phyloP scores from a whole-genome alignment of 306 rosid genomes.

The Senna siamea region DNA sequence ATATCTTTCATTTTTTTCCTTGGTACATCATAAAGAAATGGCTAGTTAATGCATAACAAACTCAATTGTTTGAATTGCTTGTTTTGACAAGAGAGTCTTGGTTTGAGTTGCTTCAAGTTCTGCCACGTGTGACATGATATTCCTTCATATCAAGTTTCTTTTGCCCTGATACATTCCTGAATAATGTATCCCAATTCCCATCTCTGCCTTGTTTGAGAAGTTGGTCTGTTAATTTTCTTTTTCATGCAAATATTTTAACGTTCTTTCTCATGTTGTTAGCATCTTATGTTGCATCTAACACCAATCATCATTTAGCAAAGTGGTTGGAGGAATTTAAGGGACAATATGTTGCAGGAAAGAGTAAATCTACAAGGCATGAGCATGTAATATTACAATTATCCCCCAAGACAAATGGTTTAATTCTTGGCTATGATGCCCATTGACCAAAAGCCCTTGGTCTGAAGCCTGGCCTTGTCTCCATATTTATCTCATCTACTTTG shows the following conservation, averaged over 20 bases:
- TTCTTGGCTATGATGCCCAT: not conserved
- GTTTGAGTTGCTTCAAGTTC: not conserved
- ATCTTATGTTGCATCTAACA: constrained; percentile 1
- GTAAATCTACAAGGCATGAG: not conserved
- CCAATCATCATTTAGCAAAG: not conserved
- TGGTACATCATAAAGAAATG: constrained; percentile 1
- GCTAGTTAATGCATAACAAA: not conserved
- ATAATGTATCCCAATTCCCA: not conserved
- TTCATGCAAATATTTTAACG: not conserved
- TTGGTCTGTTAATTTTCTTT: not conserved
- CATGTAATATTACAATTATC: not conserved
- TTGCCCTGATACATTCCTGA: not conserved
- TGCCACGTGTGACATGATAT: not conserved
- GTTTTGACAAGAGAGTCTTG: not conserved
- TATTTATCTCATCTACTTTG: not conserved
- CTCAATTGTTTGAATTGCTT: not conserved
- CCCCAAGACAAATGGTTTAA: not conserved
- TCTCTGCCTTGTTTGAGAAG: not conserved
- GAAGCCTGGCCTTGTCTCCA: not conserved
- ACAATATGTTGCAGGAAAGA: constrained; percentile 11
- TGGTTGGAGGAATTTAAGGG: not conserved
- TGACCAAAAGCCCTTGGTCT: not conserved
- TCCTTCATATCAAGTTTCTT: not conserved
- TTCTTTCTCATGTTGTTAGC: not conserved
- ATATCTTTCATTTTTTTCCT: not conserved